These are phyloP conservation scores for Lentinula edodes DNA, from an alignment of 768 basidiomycete genomes.

Conservation along the genomic window DNA sequence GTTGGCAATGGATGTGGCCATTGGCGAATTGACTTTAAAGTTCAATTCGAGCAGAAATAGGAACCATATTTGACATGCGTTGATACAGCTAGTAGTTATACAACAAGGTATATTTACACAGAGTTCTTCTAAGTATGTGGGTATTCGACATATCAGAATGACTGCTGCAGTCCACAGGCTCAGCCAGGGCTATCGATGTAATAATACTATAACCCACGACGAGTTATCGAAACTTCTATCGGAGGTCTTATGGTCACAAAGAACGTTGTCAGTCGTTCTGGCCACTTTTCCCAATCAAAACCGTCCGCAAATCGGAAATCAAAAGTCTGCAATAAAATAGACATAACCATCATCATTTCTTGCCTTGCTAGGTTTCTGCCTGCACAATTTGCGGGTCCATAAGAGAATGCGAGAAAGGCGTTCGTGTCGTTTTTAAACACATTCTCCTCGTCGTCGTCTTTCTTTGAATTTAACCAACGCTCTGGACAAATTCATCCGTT, in stretches of 20 bases:
- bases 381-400: slow-evolving; percentile 35
- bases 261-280: neutral
- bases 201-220: neutral
- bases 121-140: neutral
- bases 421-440: slow-evolving; percentile 15
- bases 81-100: neutral
- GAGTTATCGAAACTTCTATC: neutral
- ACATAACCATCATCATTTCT: slow-evolving; percentile 32
- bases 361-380: slow-evolving; percentile 31
- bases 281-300: slow-evolving; percentile 5
- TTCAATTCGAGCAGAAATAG: neutral
- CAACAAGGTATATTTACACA: neutral
- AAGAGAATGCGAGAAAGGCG: slow-evolving; percentile 35
- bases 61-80: neutral
- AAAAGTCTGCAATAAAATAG: slow-evolving; percentile 29
- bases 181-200: neutral
- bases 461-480: slow-evolving; percentile 25
- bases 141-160: neutral
- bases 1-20: neutral
- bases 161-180: neutral
- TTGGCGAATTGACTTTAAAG: neutral
- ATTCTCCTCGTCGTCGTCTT: neutral
- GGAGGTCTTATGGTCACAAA: slow-evolving; percentile 7
- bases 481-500: slow-evolving; percentile 33
- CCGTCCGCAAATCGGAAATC: slow-evolving; percentile 27